phyloP scores from a whole-genome alignment of 2,329 filamentous ascomycete species.

The Westerdykella sp. region DNA sequence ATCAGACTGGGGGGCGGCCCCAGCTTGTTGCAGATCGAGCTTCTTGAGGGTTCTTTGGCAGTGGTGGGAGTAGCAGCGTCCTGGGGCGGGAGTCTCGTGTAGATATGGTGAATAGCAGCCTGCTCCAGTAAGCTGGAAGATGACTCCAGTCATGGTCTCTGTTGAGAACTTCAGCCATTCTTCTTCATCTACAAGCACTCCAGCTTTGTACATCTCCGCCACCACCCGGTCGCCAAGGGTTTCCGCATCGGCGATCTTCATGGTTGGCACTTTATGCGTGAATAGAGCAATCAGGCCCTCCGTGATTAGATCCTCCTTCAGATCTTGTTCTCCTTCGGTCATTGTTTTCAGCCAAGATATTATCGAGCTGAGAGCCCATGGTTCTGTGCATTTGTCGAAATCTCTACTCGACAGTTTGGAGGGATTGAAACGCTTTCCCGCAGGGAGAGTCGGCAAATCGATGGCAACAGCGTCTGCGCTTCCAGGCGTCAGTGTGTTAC shows the following conservation, averaged over 20 bases:
- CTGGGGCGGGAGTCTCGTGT: conserved; percentile 61
- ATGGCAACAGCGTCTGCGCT: conserved; percentile 54
- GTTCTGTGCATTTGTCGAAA: conserved; percentile 77
- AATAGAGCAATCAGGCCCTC: conserved; percentile 86
- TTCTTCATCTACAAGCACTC: conserved; percentile 77
- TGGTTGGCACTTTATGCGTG: conserved; percentile 90
- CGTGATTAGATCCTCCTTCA: conserved; percentile 76
- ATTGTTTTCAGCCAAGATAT: conserved; percentile 80
- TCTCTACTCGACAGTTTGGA: conserved; percentile 74
- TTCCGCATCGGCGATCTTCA: conserved; percentile 97
- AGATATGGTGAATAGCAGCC: conserved; percentile 87
- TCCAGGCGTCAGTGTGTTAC: conserved; percentile 51
- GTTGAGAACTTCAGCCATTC: conserved; percentile 95
- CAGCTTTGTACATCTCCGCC: conserved; percentile 69
- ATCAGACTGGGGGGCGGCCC: conserved; percentile 58
- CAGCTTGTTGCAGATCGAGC: conserved; percentile 74
- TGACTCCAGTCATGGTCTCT: conserved; percentile 75
- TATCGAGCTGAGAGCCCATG: conserved; percentile 89
- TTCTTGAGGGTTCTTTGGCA: conserved; percentile 94
- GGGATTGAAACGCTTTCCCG: conserved; percentile 74
- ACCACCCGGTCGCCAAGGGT: conserved; percentile 73
- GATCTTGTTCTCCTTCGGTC: conserved; percentile 83
- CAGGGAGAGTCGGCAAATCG: conserved; percentile 78
- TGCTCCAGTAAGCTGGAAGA: conserved; percentile 85
- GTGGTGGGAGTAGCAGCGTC: conserved; percentile 87